Evolutionary conservation across 1,139 yeast species (phyloP), one percentile per base, ranked within the genome.

Genomic region (Casaregolazyma suthepensis): DNA sequence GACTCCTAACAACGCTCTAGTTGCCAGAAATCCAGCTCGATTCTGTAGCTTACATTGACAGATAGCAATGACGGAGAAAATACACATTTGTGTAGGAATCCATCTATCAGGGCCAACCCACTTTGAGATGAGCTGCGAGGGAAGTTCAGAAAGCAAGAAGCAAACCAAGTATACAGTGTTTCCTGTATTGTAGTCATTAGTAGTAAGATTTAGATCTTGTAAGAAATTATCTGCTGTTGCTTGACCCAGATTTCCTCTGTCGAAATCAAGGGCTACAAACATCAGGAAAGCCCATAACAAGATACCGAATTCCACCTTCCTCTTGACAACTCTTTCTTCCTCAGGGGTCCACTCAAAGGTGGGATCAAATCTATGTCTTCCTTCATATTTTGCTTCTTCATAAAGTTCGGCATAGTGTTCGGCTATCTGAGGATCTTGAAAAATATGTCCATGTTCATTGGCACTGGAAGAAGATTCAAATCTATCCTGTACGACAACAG

Each of bases 61-160:
- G 46, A 75, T 67, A 1, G 82, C 75, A 0, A 80, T 78, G 35
- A 77, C 54, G 50, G 80, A 76, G 83, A 84, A 81, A 1, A 70
- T 57, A 2, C 69, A 63, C 67, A 80, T 75, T 60, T 79, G 82
- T 22, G 71, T 62, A 0, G 84, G 85, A 47, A 81, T 72, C 75
- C 81, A 79, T 46, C 74, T 64, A 59, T 80, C 82, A 3, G 82
- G 80, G 1, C 85, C 85, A 43, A 80, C 53, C 46, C 69, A 70
- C 58, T 79, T 79, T 43, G 81, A 76, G 49, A 80, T 64, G 56
- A 80, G 66, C 61, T 79, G 82, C 1, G 82, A 77, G 0, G 84
- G 84, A 6, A 80, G 66, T 57, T 80, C 83, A 0, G 82, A 77
- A 12, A 66, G 56, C 57, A 79, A 64, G 60, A 80, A 80, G 22